phyloP scores from a whole-genome alignment of 169 alveolate genomes.

The Toxoplasma gondii region DNA sequence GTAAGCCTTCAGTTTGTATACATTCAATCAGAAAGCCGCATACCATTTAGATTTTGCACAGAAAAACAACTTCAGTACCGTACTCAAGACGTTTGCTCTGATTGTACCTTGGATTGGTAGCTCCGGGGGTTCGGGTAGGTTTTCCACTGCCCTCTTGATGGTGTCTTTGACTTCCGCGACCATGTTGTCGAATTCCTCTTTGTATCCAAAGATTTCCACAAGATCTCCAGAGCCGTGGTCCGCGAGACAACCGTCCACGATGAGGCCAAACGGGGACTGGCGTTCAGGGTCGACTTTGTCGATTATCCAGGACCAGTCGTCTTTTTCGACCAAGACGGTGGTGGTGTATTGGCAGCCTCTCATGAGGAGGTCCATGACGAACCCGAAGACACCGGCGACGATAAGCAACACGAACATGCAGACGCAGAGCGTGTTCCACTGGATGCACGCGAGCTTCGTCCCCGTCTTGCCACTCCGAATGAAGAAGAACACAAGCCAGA shows the following conservation, averaged over 20 bases:
- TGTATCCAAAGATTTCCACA: conserved; percentile 9
- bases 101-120: neutral
- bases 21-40: no score
- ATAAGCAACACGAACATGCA: neutral
- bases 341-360: conserved; percentile 21
- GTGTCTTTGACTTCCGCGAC: neutral
- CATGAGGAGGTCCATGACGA: neutral
- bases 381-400: conserved; percentile 28
- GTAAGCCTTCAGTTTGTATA: no score
- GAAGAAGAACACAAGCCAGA: conserved; percentile 3
- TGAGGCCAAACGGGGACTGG: neutral
- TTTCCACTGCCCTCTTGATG: neutral
- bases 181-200: neutral
- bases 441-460: conserved; percentile 22
- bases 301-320: neutral
- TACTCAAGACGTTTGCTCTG: neutral
- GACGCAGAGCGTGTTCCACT: conserved; percentile 20
- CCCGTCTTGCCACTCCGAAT: neutral
- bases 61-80: no score
- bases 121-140: neutral
- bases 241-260: conserved; percentile 5
- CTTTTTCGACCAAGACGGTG: neutral
- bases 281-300: conserved; percentile 20
- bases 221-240: neutral
- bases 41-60: no score